Evolutionary conservation across 2,329 filamentous ascomycete species (phyloP), one percentile per base, ranked within the genome.

Genomic region (Ceratocystiopsis brevicomis): DNA sequence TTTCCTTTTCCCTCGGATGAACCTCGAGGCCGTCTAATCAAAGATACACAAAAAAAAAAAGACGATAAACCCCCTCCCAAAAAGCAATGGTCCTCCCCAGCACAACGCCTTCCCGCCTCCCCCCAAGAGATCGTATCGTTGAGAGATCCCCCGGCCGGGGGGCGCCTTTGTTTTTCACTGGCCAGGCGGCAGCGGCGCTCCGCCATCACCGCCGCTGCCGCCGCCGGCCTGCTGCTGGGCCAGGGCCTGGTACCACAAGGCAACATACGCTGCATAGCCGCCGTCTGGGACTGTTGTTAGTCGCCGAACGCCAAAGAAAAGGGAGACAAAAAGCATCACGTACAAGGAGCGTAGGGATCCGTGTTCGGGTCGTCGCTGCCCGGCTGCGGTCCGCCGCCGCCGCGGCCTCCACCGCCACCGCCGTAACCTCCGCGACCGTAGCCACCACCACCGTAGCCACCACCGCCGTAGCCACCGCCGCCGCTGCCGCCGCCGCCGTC

Each of bases 211-310:
- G 8, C 32, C 39, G 11, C 41, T 39, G 1, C 40, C 48, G 15
- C 43, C 44, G 13, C 39, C 38, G 44, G 48, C 47, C 35, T 44
- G 46, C 44, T 58, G 57, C 44, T 59, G 57, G 15, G 57, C 56
- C 55, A 70, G 54, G 30, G 80, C 81, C 55, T 82, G 77, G 62
- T 85, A 87, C 82, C 82, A 90, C 52, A 87, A 67, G 37, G 79
- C 74, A 46, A 85, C 61, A 57, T 88, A 90, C 52, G 79, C 79
- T 53, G 86, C 72, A 59, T 88, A 88, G 47, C 83, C 83, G 51
- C 83, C 83, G 61, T 87, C 25, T 30, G 25, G 25, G 10, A 10
- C 74, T 78, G 47, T 51, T 36, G 47, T 51, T 36, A 19, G 17
- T 39, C 37, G 11, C 13, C 18, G 19, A 43, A 32, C 21, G 13